Conservation (phyloP, 1,284 basidiomycete genomes). For the Moesziomyces parantarcticus region DNA sequence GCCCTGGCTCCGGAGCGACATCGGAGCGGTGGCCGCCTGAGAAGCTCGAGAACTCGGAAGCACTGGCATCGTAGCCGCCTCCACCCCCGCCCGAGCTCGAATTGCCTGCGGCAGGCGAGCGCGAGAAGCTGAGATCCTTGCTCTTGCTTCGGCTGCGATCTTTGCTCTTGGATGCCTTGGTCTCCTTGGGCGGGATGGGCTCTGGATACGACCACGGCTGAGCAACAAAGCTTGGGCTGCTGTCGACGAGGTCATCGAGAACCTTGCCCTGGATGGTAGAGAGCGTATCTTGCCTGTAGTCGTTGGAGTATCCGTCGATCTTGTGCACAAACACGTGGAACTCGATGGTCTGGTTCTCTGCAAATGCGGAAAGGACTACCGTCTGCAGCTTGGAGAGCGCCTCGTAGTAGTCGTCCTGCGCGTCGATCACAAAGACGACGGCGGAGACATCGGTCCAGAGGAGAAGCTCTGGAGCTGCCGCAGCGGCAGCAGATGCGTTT, state of each 20-base stretch:
- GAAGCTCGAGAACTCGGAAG: conserved; percentile 51
- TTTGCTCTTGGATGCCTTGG: conserved; percentile 26
- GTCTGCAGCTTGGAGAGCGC: conserved; percentile 77
- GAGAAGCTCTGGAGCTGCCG: conserved; percentile 19
- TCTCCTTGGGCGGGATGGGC: conserved; percentile 21
- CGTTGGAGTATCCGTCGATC: conserved; percentile 89
- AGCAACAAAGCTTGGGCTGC: conserved; percentile 46
- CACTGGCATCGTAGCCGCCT: conserved; percentile 42
- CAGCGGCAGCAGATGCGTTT: conserved; percentile 1
- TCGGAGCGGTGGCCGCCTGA: conserved; percentile 43
- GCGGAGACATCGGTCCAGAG: conserved; percentile 63
- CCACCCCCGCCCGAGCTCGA: conserved; percentile 39
- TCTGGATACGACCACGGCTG: conserved; percentile 49
- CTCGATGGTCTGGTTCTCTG: conserved; percentile 80
- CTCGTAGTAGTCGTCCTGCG: conserved; percentile 76
- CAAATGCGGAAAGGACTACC: conserved; percentile 70
- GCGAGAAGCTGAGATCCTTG: conserved; percentile 38
- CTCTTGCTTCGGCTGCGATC: conserved; percentile 41
- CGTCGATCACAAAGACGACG: conserved; percentile 95
- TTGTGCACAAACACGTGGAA: conserved; percentile 97
- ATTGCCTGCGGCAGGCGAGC: conserved; percentile 37
- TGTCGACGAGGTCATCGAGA: conserved; percentile 61
- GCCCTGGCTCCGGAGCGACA: conserved; percentile 35
- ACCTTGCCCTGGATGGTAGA: conserved; percentile 63
- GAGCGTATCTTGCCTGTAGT: conserved; percentile 77